Conservation (phyloP, 768 basidiomycete genomes). For the Boletus bicolor region DNA sequence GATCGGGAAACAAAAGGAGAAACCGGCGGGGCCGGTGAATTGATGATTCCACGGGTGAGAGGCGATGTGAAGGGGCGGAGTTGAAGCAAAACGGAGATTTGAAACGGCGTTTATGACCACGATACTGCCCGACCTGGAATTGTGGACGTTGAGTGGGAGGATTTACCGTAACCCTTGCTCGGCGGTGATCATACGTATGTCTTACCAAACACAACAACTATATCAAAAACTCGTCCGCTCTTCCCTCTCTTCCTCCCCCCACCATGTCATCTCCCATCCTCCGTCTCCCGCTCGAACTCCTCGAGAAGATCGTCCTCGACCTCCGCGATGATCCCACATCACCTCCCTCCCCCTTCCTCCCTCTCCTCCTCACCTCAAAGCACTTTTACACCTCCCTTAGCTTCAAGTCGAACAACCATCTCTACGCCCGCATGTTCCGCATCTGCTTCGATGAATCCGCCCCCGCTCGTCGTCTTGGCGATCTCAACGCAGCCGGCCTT, state of each 20-base stretch:
- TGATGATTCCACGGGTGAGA: no score
- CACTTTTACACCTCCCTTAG: conserved; percentile 38
- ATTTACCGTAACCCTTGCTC: conserved; percentile 1
- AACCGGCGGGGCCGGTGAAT: background rate
- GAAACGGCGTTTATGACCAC: conserved; percentile 21
- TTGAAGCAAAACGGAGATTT: conserved; percentile 3
- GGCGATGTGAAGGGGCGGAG: background rate
- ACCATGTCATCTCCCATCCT: conserved; percentile 25
- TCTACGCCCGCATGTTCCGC: conserved; percentile 55
- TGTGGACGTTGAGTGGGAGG: background rate
- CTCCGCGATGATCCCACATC: conserved; percentile 22
- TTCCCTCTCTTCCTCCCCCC: conserved; percentile 5
- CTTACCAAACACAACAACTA: conserved; percentile 7
- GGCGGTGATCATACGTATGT: conserved; percentile 6
- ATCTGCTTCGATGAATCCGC: conserved; percentile 56
- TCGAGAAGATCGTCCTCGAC: conserved; percentile 52
- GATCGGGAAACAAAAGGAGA: background rate
- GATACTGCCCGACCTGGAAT: background rate
- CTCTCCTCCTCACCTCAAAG: conserved; percentile 47
- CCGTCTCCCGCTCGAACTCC: conserved; percentile 41
- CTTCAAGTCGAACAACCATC: conserved; percentile 23
- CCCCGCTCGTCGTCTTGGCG: conserved; percentile 47
- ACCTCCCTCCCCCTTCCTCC: conserved; percentile 40
- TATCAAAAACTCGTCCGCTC: conserved; percentile 5
- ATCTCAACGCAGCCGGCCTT: conserved; percentile 36